Percentiles rank a stretch among this genome's conserved stretches.
phyloP scores from a whole-genome alignment of 148 eudicot genomes.

The Vaccinium darrowii region DNA sequence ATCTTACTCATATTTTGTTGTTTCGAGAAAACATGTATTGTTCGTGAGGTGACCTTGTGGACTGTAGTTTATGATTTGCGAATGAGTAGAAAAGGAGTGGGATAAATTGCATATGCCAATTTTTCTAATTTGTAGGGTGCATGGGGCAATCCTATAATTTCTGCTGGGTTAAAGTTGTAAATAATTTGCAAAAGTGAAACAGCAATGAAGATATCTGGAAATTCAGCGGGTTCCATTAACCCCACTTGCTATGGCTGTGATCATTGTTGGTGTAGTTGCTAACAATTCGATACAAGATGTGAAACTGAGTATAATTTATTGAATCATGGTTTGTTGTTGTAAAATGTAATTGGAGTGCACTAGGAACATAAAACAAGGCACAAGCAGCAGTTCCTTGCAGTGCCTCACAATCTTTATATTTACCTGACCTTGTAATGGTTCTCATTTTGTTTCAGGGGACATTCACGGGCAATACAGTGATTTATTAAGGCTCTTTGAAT shows the following conservation, averaged over 20 bases:
- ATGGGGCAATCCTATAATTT: background rate
- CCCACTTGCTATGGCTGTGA: background rate
- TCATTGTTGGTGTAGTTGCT: background rate
- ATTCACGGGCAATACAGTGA: conserved; percentile 14
- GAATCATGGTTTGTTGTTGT: background rate
- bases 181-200: background rate
- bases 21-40: background rate
- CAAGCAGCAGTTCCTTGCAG: background rate
- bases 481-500: conserved; percentile 11
- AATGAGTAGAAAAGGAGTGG: background rate
- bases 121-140: background rate
- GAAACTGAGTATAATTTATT: background rate
- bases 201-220: background rate
- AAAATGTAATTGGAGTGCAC: background rate
- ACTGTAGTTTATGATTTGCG: background rate
- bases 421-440: background rate
- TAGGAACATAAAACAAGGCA: background rate
- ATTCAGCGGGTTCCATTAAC: background rate
- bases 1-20: background rate
- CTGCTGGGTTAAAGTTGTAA: background rate
- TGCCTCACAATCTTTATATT: background rate
- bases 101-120: background rate
- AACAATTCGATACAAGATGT: too few species aligned
- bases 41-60: background rate
- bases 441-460: conserved; percentile 4